Conservation (phyloP, 208 protist genomes). For the Trypanosoma scelopori region DNA sequence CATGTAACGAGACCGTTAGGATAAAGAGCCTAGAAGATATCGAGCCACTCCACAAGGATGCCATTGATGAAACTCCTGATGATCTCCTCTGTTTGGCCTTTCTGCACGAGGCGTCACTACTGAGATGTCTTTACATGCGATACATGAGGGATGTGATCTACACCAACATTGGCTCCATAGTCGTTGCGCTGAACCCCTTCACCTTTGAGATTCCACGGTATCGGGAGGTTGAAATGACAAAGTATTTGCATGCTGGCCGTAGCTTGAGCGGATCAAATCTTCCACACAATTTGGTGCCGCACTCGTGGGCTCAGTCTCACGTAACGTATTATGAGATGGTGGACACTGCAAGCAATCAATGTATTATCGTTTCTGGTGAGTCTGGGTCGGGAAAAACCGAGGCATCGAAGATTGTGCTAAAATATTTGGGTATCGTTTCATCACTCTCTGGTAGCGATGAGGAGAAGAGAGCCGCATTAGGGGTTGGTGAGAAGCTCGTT, state of each 20-base stretch:
- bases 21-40: slow-evolving; percentile 19
- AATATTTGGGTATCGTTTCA: slow-evolving; percentile 55
- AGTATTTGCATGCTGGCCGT: slow-evolving; percentile 30
- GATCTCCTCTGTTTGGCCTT: slow-evolving; percentile 35
- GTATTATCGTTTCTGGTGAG: slow-evolving; percentile 74
- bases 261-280: slow-evolving; percentile 12
- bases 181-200: slow-evolving; percentile 47
- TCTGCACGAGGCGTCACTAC: slow-evolving; percentile 36
- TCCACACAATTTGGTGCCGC: slow-evolving; percentile 21
- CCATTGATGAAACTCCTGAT: slow-evolving; percentile 28
- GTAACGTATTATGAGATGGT: slow-evolving; percentile 45
- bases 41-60: slow-evolving; percentile 12
- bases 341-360: slow-evolving; percentile 32
- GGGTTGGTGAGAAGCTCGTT: slow-evolving; percentile 43
- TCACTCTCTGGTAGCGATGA: slow-evolving; percentile 7
- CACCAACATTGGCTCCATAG: slow-evolving; percentile 42
- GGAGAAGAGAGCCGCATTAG: slow-evolving; percentile 18
- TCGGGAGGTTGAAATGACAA: slow-evolving; percentile 34
- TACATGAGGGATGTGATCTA: slow-evolving; percentile 41
- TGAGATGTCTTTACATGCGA: slow-evolving; percentile 31
- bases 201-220: slow-evolving; percentile 38
- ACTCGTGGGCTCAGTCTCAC: slow-evolving; percentile 31
- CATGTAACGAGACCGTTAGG: slow-evolving; percentile 7
- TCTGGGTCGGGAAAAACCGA: slow-evolving; percentile 90
- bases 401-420: slow-evolving; percentile 60